Evolutionary conservation across 2,329 filamentous ascomycete genomes (phyloP), one percentile per base, ranked within the genome.

Genomic region (Geoglossum cookeanum): DNA sequence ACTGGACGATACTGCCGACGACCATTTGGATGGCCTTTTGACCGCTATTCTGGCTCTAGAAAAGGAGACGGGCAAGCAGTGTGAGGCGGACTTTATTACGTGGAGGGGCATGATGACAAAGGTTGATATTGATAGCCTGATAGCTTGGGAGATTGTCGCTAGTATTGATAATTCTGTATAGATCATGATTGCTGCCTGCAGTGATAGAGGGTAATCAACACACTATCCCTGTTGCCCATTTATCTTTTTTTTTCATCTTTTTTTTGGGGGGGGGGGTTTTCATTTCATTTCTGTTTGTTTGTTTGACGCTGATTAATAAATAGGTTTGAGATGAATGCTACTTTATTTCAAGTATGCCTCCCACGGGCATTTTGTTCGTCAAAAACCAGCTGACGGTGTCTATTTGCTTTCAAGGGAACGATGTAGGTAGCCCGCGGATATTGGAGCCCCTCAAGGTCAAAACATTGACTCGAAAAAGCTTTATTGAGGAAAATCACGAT

Each of bases 21-120:
- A 92, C 64, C 92, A 98, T 70, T 74, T 98, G 3, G 86, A 94
- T 65, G 84, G 85, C 60, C 73, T 98, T 33, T 74, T 98, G 27
- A 82, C 80, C 59, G 84, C 89, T 0, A 80, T 98, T 51, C 74
- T 81, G 54, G 77, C 78, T 30, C 75, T 87, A 62, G 92, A 97
- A 70, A 75, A 82, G 67, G 75, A 81, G 62, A 79, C 77, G 0
- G 78, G 79, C 1, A 75, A 79, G 64, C 83, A 78, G 65, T 81
- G 84, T 35, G 82, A 89, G 60, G 84, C 85, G 1, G 81, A 94
- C 63, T 68, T 97, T 51, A 77, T 97, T 55, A 97, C 91, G 1
- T 98, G 91, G 91, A 77, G 92, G 65, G 92, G 92, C 42, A 96
- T 97, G 88, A 90, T 98, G 84, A 97, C 92, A 61, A 98, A 96